Conservation (phyloP, 306 rosid genomes). For the Lathyrus tuberosus region DNA sequence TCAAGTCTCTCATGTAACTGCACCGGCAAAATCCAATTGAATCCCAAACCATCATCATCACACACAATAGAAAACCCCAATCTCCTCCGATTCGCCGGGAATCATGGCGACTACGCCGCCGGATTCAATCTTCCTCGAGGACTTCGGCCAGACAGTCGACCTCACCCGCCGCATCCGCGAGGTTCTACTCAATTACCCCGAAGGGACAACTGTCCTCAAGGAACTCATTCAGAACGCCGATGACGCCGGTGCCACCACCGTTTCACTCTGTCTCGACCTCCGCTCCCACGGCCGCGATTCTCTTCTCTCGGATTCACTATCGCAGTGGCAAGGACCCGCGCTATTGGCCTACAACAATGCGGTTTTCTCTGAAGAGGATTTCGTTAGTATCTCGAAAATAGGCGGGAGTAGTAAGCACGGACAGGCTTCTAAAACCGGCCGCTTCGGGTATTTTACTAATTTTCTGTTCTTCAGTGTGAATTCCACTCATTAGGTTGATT, state of each 20-base stretch:
- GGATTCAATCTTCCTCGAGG: constrained; percentile 79
- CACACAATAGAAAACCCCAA: constrained; percentile 17
- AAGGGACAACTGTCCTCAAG: constrained; percentile 94
- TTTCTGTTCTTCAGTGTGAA: neutral
- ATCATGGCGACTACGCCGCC: constrained; percentile 53
- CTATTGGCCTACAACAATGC: constrained; percentile 88
- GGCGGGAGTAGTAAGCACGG: constrained; percentile 92
- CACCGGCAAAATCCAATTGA: neutral
- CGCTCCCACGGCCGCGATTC: constrained; percentile 63
- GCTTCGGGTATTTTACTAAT: constrained; percentile 67
- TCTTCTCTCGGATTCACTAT: constrained; percentile 58
- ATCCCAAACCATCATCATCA: neutral
- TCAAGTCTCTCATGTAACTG: neutral
- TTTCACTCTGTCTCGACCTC: constrained; percentile 83
- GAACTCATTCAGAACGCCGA: constrained; percentile 97
- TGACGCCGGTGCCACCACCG: constrained; percentile 94
- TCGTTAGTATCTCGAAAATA: constrained; percentile 83
- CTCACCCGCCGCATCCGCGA: constrained; percentile 95
- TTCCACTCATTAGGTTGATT: neutral
- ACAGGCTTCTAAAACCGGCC: constrained; percentile 89
- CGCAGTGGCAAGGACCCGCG: constrained; percentile 95
- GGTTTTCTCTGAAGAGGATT: constrained; percentile 87
- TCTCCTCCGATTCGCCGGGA: constrained; percentile 20
- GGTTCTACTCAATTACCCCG: constrained; percentile 93
- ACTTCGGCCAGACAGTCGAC: constrained; percentile 96